Conservation (phyloP, 441 rosid genomes). For the Corymbia calophylla region DNA sequence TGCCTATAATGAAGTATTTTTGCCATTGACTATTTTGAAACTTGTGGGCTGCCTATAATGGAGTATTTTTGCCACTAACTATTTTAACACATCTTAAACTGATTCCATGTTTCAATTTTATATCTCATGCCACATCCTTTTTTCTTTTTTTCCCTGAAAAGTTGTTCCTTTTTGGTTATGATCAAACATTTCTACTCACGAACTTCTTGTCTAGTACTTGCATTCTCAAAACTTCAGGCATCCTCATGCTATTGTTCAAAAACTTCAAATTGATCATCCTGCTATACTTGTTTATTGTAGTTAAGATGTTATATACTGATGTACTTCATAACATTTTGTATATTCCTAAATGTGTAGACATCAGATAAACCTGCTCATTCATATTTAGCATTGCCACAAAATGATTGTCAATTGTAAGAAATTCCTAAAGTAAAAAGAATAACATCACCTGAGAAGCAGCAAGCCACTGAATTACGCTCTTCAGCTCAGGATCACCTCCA, state of each 20-base stretch:
- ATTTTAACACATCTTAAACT: not conserved
- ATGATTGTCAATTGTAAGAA: not conserved
- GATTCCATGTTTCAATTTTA: not conserved
- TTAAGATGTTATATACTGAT: not conserved
- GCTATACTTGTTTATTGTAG: not conserved
- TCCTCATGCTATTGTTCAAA: not conserved
- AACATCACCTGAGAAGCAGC: slow-evolving; percentile 85
- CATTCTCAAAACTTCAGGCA: not conserved
- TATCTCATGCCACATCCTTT: not conserved
- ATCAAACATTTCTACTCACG: not conserved
- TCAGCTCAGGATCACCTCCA: slow-evolving; percentile 92
- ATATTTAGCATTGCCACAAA: not conserved
- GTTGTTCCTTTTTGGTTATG: not conserved
- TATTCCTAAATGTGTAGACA: not conserved
- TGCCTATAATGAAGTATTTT: not conserved
- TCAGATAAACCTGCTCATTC: not conserved
- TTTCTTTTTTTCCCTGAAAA: not conserved
- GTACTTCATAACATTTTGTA: not conserved
- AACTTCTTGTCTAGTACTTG: not conserved
- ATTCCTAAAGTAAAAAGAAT: not conserved
- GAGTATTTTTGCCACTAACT: not conserved
- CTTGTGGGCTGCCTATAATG: not conserved
- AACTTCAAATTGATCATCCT: not conserved
- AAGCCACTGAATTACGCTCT: slow-evolving; percentile 89
- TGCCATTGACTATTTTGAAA: not conserved